Evolutionary conservation across 805 yeast species (phyloP).

Genomic region (Maudiozyma bulderi): DNA sequence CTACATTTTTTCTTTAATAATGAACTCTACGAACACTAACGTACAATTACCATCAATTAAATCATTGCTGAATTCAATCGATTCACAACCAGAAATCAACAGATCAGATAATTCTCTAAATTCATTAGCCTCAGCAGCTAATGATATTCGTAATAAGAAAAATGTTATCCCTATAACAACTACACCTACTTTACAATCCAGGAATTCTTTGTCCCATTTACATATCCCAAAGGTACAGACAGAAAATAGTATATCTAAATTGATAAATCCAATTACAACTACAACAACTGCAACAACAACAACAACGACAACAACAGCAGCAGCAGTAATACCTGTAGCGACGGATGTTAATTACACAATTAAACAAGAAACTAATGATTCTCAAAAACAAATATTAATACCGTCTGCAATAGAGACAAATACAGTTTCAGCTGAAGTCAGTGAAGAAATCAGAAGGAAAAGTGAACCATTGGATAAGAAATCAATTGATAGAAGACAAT

Average conservation of each 20-base stretch:
- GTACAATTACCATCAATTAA: not conserved
- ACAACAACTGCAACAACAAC: not conserved
- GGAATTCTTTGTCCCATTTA: not conserved
- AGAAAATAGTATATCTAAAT: not conserved
- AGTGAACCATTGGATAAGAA: not conserved
- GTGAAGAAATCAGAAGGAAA: not conserved
- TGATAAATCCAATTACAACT: not conserved
- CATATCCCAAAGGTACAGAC: not conserved
- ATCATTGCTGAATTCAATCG: not conserved
- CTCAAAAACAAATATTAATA: no score
- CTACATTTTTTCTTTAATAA: not conserved
- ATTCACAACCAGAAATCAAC: not conserved
- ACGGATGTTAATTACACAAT: no score
- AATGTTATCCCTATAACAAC: not conserved
- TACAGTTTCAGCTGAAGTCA: not conserved
- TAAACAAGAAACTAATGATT: no score
- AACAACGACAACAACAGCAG: not conserved
- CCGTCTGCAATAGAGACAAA: not conserved
- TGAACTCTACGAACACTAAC: not conserved
- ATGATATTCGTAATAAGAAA: not conserved
- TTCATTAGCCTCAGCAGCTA: not conserved
- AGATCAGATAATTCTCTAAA: not conserved
- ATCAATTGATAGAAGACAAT: constrained; percentile 3
- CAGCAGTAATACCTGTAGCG: not conserved
- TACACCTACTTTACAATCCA: not conserved